Conservation (phyloP, 768 basidiomycete genomes). For the Lactarius sanguifluus region DNA sequence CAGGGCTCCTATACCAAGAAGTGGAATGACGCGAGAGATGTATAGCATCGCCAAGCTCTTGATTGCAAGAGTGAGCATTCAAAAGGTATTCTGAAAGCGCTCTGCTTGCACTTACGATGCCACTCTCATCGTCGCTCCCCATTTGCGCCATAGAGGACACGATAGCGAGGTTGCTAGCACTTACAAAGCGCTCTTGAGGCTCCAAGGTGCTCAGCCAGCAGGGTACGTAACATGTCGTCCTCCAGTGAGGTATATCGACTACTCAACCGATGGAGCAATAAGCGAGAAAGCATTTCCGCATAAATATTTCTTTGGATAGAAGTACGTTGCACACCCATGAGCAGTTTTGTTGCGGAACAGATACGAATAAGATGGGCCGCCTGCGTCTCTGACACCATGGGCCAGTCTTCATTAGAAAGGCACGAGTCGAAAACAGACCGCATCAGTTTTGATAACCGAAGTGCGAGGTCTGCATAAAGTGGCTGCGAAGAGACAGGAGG, state of each 20-base stretch:
- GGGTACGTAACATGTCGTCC: conserved; percentile 19
- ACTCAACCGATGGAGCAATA: conserved; percentile 22
- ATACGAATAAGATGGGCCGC: conserved; percentile 44
- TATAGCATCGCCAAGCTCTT: conserved; percentile 35
- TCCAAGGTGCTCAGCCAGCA: conserved; percentile 6
- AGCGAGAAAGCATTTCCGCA: conserved; percentile 25
- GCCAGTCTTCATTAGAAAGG: conserved; percentile 41
- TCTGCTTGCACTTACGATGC: conserved; percentile 23
- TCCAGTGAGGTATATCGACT: conserved; percentile 10
- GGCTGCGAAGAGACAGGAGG: conserved; percentile 47
- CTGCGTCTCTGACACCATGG: conserved; percentile 37
- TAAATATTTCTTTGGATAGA: conserved; percentile 2
- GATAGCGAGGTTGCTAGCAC: conserved; percentile 22
- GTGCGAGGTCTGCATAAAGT: conserved; percentile 51
- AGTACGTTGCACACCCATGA: conserved; percentile 25
- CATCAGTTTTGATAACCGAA: conserved; percentile 42
- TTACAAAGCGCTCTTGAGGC: conserved; percentile 6
- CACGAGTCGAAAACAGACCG: conserved; percentile 46
- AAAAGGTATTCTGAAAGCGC: background rate
- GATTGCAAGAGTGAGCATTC: conserved; percentile 2
- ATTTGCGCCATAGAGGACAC: conserved; percentile 17
- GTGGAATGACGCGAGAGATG: conserved; percentile 36
- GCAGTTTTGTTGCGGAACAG: conserved; percentile 30
- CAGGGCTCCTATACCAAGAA: conserved; percentile 34
- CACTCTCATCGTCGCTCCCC: conserved; percentile 16